Evolutionary conservation across 2,329 filamentous ascomycete species (phyloP), one percentile per base, ranked within the genome.

Genomic region (Aspergillus texensis): DNA sequence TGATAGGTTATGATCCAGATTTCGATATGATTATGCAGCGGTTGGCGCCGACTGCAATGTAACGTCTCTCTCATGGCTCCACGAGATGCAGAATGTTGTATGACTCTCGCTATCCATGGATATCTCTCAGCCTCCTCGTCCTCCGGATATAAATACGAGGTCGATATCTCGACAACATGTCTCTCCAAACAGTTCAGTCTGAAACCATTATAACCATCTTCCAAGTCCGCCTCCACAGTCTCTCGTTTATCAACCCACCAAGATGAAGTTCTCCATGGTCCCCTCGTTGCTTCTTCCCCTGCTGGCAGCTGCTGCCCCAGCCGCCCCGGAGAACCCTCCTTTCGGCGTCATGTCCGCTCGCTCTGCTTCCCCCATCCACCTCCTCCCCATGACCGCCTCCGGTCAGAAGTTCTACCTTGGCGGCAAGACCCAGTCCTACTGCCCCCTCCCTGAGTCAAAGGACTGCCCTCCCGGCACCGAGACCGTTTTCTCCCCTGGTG

Each of bases 381-480:
- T 80, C 24, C 71, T 75, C 16, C 67, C 75, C 16, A 71, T 87
- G 64, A 81, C 81, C 50, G 85, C 85, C 41, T 75, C 76, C n/a
- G 80, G 79, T 43, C 72, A 75, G 36, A 78, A 78, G 54, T 85
- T 88, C 77, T 85, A 75, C 68, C 75, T 87, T 39, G 84, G 83
- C 28, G 80, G 80, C 19, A 61, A 74, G 1, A 77, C 84, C 3
- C 68, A 78, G 2, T 78, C 81, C 54, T 86, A 83, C 76, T 88
- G 85, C 73, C 85, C 85, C 1, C 68, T 73, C 24, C 57, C 58
- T 19, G 55, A 71, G 26, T 28, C 26, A 28, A 28, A 28, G 39
- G 34, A 61, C n/a, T 85, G 83, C 71, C 83, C 83, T 19, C 69
- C 79, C 0, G 83, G 83, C 21, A 82, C 80, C 62, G 66, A 72